Evolutionary conservation across 257 asterid species (phyloP).

Genomic region (Euphrasia confusa): DNA sequence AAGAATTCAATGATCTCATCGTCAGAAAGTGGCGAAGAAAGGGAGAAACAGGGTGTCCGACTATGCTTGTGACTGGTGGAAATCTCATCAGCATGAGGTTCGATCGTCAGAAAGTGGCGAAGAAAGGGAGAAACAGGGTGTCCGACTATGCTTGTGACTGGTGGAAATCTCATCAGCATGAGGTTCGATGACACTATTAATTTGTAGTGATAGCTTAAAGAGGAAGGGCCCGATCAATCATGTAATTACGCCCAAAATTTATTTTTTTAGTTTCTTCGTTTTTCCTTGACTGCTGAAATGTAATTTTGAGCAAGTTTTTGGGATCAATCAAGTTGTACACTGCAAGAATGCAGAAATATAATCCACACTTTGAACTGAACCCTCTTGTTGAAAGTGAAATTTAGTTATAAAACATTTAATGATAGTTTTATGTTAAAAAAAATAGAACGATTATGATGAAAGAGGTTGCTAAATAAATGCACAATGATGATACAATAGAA

Average conservation of each 20-base stretch:
- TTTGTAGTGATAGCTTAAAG: constrained; percentile 15
- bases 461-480: no score
- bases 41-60: constrained; percentile 49
- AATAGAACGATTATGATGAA: no score
- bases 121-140: constrained; percentile 51
- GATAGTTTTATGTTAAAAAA: no score
- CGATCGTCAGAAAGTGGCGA: constrained; percentile 28
- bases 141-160: constrained; percentile 50
- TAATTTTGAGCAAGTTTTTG: constrained; percentile 21
- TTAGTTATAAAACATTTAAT: no score
- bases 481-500: no score
- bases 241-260: neutral
- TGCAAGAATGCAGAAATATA: no score
- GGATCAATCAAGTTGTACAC: neutral
- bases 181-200: constrained; percentile 13
- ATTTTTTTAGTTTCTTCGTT: constrained; percentile 1
- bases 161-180: neutral
- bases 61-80: constrained; percentile 41
- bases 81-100: neutral
- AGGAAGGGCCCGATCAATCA: neutral
- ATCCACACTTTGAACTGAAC: no score
- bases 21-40: constrained; percentile 36
- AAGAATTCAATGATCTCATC: constrained; percentile 29
- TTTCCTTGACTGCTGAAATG: constrained; percentile 19
- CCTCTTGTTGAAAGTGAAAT: no score